Conservation (phyloP, 139 green algal genomes). For the Chlorokybus atmophyticus region DNA sequence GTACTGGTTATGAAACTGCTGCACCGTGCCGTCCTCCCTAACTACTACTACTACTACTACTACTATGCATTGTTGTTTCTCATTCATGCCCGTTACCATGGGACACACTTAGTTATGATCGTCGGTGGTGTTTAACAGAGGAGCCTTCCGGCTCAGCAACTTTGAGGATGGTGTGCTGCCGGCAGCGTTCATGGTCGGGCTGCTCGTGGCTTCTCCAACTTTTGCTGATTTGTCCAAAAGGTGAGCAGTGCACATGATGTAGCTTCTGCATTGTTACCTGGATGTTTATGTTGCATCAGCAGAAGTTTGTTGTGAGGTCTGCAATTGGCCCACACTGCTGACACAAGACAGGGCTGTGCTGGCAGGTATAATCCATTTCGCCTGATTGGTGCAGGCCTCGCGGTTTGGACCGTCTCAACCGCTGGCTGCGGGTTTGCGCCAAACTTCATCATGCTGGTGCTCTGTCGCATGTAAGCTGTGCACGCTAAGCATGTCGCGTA, state of each 20-base stretch:
- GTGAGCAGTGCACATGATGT: background rate
- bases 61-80: too few species aligned
- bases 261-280: background rate
- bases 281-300: background rate
- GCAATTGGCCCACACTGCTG: background rate
- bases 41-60: too few species aligned
- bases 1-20: too few species aligned
- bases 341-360: background rate
- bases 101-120: too few species aligned
- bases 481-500: background rate
- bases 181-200: constrained; percentile 82
- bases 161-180: constrained; percentile 81
- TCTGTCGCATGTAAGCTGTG: constrained; percentile 22
- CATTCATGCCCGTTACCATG: too few species aligned
- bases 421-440: constrained; percentile 39
- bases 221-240: constrained; percentile 70
- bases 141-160: constrained; percentile 55
- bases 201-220: constrained; percentile 73
- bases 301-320: background rate
- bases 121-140: constrained; percentile 9
- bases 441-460: constrained; percentile 5
- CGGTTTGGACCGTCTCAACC: constrained; percentile 59
- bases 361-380: constrained; percentile 14
- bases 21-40: too few species aligned
- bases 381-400: constrained; percentile 74